A percentile compares a stretch with the other conserved stretches of the same genome.
Conservation (phyloP, 2,329 filamentous ascomycete species). For the Diplodia mutila region DNA sequence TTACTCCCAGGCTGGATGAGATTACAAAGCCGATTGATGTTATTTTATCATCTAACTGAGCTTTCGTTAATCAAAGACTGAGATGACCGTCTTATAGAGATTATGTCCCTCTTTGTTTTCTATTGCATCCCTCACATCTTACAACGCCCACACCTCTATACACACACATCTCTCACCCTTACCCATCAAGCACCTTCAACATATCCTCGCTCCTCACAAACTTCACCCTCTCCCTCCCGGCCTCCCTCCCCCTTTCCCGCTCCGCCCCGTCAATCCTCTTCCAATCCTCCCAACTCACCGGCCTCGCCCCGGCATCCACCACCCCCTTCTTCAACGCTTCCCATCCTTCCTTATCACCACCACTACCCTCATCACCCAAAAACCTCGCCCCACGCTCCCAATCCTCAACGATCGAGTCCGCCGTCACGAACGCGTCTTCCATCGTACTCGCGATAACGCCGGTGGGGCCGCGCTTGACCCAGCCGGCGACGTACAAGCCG, state of each 20-base stretch:
- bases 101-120: not conserved
- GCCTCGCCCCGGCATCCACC: conserved; percentile 58
- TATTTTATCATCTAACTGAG: no score
- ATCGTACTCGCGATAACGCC: conserved; percentile 96
- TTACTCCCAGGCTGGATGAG: no score
- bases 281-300: conserved; percentile 86
- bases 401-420: conserved; percentile 80
- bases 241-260: conserved; percentile 63
- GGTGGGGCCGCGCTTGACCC: conserved; percentile 93
- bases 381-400: conserved; percentile 61
- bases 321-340: conserved; percentile 70
- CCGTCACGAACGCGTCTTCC: conserved; percentile 90
- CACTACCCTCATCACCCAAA: no score
- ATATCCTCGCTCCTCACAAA: conserved; percentile 61
- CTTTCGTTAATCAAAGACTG: no score
- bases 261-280: conserved; percentile 80
- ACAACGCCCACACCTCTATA: not conserved
- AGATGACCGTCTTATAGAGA: not conserved
- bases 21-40: no score
- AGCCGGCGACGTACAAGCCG: conserved; percentile 90
- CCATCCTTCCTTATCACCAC: conserved; percentile 67
- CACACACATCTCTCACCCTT: not conserved
- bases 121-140: not conserved
- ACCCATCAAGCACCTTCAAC: conserved; percentile 51
- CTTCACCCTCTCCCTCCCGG: conserved; percentile 79